Evolutionary conservation across 345 rosid genomes (phyloP), one percentile per base, ranked within the genome.

Genomic region (Lepidium sativum): DNA sequence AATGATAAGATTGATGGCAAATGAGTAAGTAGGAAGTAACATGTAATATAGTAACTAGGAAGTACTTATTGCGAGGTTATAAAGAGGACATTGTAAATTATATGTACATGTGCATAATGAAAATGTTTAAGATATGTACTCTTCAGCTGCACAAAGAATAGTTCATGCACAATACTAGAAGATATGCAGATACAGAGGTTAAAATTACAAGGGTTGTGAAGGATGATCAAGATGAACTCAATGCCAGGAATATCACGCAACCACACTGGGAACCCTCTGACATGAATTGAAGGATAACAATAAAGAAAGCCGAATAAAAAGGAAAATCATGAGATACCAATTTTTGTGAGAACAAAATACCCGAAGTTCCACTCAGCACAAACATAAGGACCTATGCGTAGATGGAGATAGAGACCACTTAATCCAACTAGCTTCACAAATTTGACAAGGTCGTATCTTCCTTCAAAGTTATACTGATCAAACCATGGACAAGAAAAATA

Each of bases 331-430:
- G 35, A 51, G 0, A 52, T 15, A 44, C 15, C 4, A 59, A 29
- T 33, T 39, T 18, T 17, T 12, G 63, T 13, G 18, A 60, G 58
- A 55, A 45, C 52, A 68, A 51, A 60, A 79, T 77, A 92, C 98
- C 98, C 98, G 29, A 87, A 92, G 75, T 92, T 92, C 98, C 98
- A 92, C 81, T 92, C 98, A 10, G 98, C 98, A 42, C 96, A 92
- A 52, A 87, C 97, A 41, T 92, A 92, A 71, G 98, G 98, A 73
- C 96, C 98, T 38, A 92, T 86, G 8, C 98, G 97, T 59, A 92
- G 86, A 78, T 82, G 91, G 68, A 92, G 83, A 78, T 79, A 92
- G 37, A 92, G 85, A 73, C 94, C 92, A 74, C 80, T 80, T 20
- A 84, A 83, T 75, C 94, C 96, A 73, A 84, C 81, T 49, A 87